Evolutionary conservation across 2,329 filamentous ascomycete genomes (phyloP).

Genomic region (Cladosporium oxysporum): DNA sequence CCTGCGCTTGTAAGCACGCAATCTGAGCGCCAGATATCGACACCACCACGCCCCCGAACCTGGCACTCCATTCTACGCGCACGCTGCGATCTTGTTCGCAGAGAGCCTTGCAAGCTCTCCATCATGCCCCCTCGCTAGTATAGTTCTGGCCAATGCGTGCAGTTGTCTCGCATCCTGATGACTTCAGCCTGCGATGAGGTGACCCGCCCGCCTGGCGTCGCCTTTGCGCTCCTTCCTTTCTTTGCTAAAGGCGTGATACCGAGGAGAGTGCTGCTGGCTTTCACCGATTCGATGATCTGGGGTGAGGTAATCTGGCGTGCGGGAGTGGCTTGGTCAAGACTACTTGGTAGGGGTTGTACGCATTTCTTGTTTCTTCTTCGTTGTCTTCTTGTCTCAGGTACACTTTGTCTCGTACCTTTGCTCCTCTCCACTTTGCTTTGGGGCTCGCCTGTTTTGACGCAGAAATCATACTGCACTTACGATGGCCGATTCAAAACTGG

Average conservation of each 20-base stretch:
- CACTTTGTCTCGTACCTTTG: neutral
- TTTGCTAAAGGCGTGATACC: constrained; percentile 8
- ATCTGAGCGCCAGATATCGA: constrained; percentile 8
- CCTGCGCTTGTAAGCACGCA: constrained; percentile 15
- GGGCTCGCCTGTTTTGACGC: neutral
- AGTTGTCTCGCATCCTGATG: neutral
- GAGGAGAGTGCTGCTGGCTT: neutral
- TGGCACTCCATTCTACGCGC: neutral
- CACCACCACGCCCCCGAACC: constrained; percentile 3
- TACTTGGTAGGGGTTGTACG: neutral
- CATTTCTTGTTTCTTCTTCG: neutral
- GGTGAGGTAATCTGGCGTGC: neutral
- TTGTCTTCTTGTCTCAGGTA: neutral
- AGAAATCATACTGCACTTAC: neutral
- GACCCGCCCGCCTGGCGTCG: neutral
- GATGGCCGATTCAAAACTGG: neutral
- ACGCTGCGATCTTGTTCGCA: neutral
- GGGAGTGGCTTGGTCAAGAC: neutral
- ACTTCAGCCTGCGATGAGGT: constrained; percentile 11
- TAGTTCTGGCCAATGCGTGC: constrained; percentile 1
- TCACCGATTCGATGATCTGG: neutral
- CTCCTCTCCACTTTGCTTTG: neutral
- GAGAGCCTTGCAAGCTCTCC: neutral
- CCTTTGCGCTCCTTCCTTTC: neutral
- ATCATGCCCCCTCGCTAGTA: neutral